Evolutionary conservation across 1,284 basidiomycete species (phyloP).

Genomic region (Cutaneotrichosporon daszewskae): DNA sequence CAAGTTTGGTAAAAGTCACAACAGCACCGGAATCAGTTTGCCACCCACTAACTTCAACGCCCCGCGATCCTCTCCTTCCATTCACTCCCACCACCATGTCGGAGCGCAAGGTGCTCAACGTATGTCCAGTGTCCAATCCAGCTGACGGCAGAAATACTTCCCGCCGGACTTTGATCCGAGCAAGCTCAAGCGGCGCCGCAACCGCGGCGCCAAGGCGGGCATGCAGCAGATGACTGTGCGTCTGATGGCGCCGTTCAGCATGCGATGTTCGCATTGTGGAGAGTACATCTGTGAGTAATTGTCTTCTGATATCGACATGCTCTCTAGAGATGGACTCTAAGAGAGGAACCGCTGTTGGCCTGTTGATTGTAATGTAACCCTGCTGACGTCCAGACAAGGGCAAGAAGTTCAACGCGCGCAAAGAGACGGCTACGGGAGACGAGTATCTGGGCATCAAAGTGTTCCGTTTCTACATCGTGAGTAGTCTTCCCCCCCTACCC

Average conservation of each 20-base stretch:
- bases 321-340: no score
- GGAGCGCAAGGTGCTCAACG: conserved; percentile 79
- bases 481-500: conserved; percentile 9
- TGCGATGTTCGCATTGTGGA: conserved; percentile 93
- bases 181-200: conserved; percentile 82
- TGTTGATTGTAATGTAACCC: no score
- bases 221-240: conserved; percentile 85
- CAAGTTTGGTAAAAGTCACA: no score
- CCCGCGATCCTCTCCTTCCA: neutral
- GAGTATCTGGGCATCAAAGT: conserved; percentile 94
- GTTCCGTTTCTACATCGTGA: conserved; percentile 49
- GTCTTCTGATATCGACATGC: no score
- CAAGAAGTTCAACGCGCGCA: conserved; percentile 98
- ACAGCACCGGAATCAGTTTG: no score
- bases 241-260: conserved; percentile 98
- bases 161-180: conserved; percentile 90
- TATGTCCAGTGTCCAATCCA: conserved; percentile 8
- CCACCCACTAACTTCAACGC: neutral
- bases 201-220: conserved; percentile 62
- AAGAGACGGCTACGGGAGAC: conserved; percentile 94
- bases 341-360: no score
- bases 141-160: conserved; percentile 29
- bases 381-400: conserved; percentile 57
- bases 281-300: conserved; percentile 79
- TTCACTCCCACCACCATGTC: neutral